Percentiles rank a stretch among this genome's conserved stretches.
Evolutionary conservation across 1,139 yeast species (phyloP).

Genomic region (Suhomyces coccinellae): DNA sequence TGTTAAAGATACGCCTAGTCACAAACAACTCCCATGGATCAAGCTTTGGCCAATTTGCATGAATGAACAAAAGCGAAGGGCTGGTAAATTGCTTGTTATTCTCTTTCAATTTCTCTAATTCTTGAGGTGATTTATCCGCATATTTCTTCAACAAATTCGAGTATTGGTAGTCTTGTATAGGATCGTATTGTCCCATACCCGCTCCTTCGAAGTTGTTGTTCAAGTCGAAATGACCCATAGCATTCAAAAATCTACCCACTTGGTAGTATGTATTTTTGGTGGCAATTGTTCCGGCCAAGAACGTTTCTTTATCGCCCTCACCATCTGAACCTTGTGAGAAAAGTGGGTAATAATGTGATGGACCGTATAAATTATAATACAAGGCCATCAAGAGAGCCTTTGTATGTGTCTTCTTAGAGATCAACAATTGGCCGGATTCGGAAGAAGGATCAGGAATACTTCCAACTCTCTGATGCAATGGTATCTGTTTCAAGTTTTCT

Average conservation of each 20-base stretch:
- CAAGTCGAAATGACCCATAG: constrained; percentile 51
- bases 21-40: constrained; percentile 54
- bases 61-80: constrained; percentile 56
- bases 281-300: constrained; percentile 75
- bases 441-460: constrained; percentile 79
- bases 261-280: constrained; percentile 62
- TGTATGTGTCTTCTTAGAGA: constrained; percentile 65
- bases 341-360: constrained; percentile 76
- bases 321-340: constrained; percentile 85
- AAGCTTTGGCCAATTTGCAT: constrained; percentile 65
- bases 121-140: constrained; percentile 12
- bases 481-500: constrained; percentile 20
- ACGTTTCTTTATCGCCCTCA: constrained; percentile 91
- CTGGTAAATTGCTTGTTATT: constrained; percentile 10
- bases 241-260: constrained; percentile 57
- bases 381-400: constrained; percentile 65
- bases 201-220: constrained; percentile 53
- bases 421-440: constrained; percentile 80
- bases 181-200: constrained; percentile 76
- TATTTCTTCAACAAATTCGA: constrained; percentile 6
- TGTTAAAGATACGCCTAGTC: constrained; percentile 43
- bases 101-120: constrained; percentile 14
- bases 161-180: constrained; percentile 53
- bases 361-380: constrained; percentile 80
- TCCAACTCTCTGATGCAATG: constrained; percentile 67